phyloP scores from a whole-genome alignment of 805 yeast species.

The Saturnispora gosingensis region DNA sequence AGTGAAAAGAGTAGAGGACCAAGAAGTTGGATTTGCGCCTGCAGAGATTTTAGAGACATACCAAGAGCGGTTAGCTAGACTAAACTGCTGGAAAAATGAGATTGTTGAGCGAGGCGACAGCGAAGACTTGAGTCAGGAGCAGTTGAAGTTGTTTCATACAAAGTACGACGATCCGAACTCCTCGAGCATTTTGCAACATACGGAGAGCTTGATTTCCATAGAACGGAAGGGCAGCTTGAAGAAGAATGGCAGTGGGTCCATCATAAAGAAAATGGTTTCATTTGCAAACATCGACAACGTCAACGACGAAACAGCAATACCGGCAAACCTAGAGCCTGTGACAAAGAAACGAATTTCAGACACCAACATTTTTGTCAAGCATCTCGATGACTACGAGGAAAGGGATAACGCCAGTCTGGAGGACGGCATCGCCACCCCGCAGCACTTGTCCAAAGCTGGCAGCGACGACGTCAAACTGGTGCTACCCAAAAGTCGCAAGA shows the following conservation, averaged over 20 bases:
- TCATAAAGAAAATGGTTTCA: conserved; percentile 22
- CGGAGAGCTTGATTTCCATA: conserved; percentile 13
- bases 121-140: conserved; percentile 17
- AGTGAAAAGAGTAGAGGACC: conserved; percentile 39
- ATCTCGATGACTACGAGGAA: conserved; percentile 25
- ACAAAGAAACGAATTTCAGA: conserved; percentile 17
- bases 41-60: conserved; percentile 92
- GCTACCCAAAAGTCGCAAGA: conserved; percentile 1
- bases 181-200: neutral
- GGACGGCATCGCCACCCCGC: neutral
- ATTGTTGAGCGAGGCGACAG: conserved; percentile 38
- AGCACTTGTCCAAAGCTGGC: neutral
- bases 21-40: conserved; percentile 81
- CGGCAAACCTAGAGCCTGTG: conserved; percentile 11
- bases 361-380: conserved; percentile 25
- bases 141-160: conserved; percentile 19
- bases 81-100: conserved; percentile 89
- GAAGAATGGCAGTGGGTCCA: neutral
- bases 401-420: neutral
- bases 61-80: conserved; percentile 80
- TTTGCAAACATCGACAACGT: conserved; percentile 18
- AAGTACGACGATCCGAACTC: conserved; percentile 14
- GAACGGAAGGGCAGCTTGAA: conserved; percentile 15
- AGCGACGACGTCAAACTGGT: neutral
- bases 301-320: conserved; percentile 9